Base-by-base conservation (phyloP, 805 yeast species). In the Brettanomyces sp. region DNA sequence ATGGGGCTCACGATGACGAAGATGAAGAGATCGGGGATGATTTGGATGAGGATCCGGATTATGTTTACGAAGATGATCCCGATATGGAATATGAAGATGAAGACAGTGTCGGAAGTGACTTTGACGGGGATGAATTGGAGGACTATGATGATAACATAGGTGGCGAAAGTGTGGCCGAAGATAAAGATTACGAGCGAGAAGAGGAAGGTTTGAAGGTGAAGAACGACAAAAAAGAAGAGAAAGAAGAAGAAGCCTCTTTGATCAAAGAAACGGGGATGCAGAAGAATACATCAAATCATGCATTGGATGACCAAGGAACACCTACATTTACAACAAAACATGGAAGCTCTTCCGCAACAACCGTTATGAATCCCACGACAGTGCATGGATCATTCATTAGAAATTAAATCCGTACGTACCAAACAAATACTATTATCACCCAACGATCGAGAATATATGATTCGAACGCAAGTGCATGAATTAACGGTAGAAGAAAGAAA, bases 81-180 rank as follows among this genome's bases (percentile, higher is more conserved):
- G 65, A 60, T 7, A 59, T 56, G 8, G 64, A 60, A 5, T 58
- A 61, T 22, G 60, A 58, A 18, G 61, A 57, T 23, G 60, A 57
- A 21, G 64, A 61, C 8, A 65, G 62, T 5, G 69, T 64, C 21
- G 64, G 58, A 18, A 18, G 18, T 18, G 32, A 28, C 32, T 28
- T 28, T 33, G 63, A 60, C 21, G 59, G 58, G 13, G 62, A 60
- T 14, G 63, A 51, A 13, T 60, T 52, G 7, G 60, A 59, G 23
- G 59, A 59, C 22, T 59, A 59, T 21, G 57, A 56, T 4, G 59
- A 49, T 6, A 28, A 28, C 32, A 28, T 9, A 28, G 32, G 32
- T 5, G 52, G 44, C 25, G 42, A 44, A 22, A 24, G 35, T 11
- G 42, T 33, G 6, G 43, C 36, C 9, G 22, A 7, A 9, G 39